Base-by-base conservation (phyloP, 129 eudicot species). In the Tagetes erecta region DNA sequence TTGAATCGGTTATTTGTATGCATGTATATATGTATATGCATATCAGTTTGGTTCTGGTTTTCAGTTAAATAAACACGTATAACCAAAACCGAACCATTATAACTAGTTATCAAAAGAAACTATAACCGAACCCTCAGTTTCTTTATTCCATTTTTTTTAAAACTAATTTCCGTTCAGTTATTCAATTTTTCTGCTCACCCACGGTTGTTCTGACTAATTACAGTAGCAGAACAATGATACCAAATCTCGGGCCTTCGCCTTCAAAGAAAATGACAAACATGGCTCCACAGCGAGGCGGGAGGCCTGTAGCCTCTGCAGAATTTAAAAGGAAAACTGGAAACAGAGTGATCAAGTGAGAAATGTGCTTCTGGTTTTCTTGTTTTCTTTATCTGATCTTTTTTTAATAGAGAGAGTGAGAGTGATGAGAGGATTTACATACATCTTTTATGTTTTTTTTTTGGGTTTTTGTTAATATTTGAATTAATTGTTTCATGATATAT, bases 311-410 rank as follows among this genome's bases (percentile, higher is more conserved):
- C 1, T 31, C 88, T 63, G 72, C 88, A 52, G 98, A 86, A 78
- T 72, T 65, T 41, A 93, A 90, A 76, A 78, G 97, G 64, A 93
- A 87, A 86, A 64, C 84, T 12, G 92, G 83, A 70, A 85, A 64
- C 64, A 88, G 89, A 90, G 88, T 87, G 81, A 71, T 64, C 68
- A 59, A 47, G 20, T 70, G 64, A 64, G 38, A 13, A 27, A 68
- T 58, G 13, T 69, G 70, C 8, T 47, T 69, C 10, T 70, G 62
- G 31, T 51, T 49, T 64, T 49, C 41, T 75, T 75, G 6, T 35
- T 39, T 76, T 14, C 71, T 69, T 58, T 11, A 11, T 58, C 45
- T 68, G 64, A 74, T 77, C 40, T 40, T 51, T 59, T 2, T 14
- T 59, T 2, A 8, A 77, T 68, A 77, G 38, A 56, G 68, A 76